Base-by-base conservation (phyloP, 164 flowering plant genomes). In the Stephania cephalantha region DNA sequence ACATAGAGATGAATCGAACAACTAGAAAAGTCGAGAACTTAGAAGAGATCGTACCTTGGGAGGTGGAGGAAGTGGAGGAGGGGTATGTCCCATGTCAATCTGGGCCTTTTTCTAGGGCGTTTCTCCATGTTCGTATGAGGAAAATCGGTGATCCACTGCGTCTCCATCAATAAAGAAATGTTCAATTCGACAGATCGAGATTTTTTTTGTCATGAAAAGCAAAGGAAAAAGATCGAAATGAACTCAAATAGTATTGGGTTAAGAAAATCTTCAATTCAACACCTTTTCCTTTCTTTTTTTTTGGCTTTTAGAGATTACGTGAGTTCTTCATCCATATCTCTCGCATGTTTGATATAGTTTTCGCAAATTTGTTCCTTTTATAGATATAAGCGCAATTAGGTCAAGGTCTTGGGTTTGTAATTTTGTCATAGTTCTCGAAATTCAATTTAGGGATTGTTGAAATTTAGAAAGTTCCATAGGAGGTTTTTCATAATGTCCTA, bases 221-320 rank as follows among this genome's bases (percentile, higher is more conserved):
- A 31, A 31, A 30, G n/a, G 5, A 68, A 68, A 1, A 6, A 17
- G 70, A 68, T 68, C 70, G 70, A 68, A 58, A 15, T 6, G 7
- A 58, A 58, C n/a, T n/a, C n/a, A n/a, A n/a, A n/a, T n/a, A n/a
- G n/a, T n/a, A n/a, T n/a, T n/a, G n/a, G n/a, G n/a, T n/a, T n/a
- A n/a, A n/a, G n/a, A n/a, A n/a, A n/a, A n/a, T n/a, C n/a, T n/a
- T n/a, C n/a, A n/a, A n/a, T n/a, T n/a, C n/a, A n/a, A n/a, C n/a
- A n/a, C n/a, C n/a, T n/a, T n/a, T n/a, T n/a, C n/a, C n/a, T n/a
- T n/a, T n/a, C n/a, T n/a, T n/a, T n/a, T n/a, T n/a, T n/a, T n/a
- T n/a, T 90, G 92, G 87, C 86, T 44, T 95, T 95, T 76, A 83
- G 92, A 71, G 99, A 94, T 75, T 94, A 93, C 71, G 99, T 95